Evolutionary conservation across 768 basidiomycete genomes (phyloP), one percentile per base, ranked within the genome.

Genomic region (Amanita polypyramis): DNA sequence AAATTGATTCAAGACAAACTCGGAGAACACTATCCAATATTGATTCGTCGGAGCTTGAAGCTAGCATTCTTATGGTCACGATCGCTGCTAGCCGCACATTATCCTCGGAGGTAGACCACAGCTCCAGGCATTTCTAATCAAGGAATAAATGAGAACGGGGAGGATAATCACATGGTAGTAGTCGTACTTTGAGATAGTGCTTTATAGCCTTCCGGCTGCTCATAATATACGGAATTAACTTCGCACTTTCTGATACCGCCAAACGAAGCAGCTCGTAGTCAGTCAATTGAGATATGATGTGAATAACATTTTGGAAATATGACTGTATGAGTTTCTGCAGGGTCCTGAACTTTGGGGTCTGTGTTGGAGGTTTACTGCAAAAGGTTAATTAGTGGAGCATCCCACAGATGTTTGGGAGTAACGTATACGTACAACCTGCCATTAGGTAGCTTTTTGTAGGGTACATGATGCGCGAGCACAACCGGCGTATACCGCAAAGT

Each of bases 401-500:
- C 25, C 54, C 33, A 25, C 5, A 33, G 49, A 15, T 52, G 39
- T 27, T 39, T 53, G 14, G 27, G n/a, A n/a, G 8, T 9, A 12
- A 36, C 9, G 21, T 5, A 30, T 30, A 72, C 88, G 42, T 58
- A 95, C 94, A 86, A 84, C 75, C 85, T 88, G 45, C 94, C 96
- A 55, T 81, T 81, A 1, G 81, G 60, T 20, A 83, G 72, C 1
- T 76, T 81, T 67, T 92, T 95, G 69, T 80, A 91, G 0, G 95
- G 94, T 30, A 87, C 70, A 56, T 97, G 94, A 58, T 94, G 82
- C 42, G 77, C 74, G 14, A 99, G 74, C 6, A 97, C 75, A 34
- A 97, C 74, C 2, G 96, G 94, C 0, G 94, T 94, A 65, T 89
- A 99, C 58, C 79, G 80, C 21, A 99, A 70, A 1, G 92, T 68